Evolutionary conservation across 2,329 filamentous ascomycete species (phyloP).

Genomic region (Trichophyton equinum): DNA sequence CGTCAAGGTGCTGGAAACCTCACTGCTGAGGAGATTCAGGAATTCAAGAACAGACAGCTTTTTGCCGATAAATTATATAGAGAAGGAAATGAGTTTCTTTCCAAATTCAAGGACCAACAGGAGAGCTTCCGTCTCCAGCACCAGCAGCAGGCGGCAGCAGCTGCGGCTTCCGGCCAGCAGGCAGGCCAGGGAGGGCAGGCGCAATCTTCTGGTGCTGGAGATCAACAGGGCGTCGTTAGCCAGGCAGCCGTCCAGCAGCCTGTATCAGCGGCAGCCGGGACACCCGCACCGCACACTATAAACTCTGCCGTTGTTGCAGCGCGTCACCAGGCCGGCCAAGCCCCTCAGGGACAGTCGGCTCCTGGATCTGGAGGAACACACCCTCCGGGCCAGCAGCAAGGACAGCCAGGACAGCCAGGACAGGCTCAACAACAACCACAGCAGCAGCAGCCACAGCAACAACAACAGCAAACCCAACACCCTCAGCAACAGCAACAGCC

Average conservation of each 20-base stretch:
- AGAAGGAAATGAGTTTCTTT: conserved; percentile 36
- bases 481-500: conserved; percentile 15
- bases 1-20: conserved; percentile 30
- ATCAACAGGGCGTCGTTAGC: conserved; percentile 12
- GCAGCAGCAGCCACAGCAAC: conserved; percentile 13
- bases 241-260: conserved; percentile 17
- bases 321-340: conserved; percentile 18
- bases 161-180: conserved; percentile 16
- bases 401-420: conserved; percentile 15
- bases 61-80: conserved; percentile 30
- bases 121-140: conserved; percentile 32
- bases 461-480: conserved; percentile 13
- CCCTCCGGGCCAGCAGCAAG: conserved; percentile 11
- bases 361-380: conserved; percentile 5
- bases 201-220: neutral
- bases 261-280: conserved; percentile 11
- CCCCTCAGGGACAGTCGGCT: neutral
- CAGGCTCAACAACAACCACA: conserved; percentile 13
- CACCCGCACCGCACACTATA: conserved; percentile 35
- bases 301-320: conserved; percentile 38
- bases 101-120: conserved; percentile 38
- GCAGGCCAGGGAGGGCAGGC: neutral
- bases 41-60: conserved; percentile 31
- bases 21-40: conserved; percentile 31
- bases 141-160: conserved; percentile 21